These are phyloP conservation scores for Pterocarpus santalinus DNA, from an alignment of 306 rosid genomes.

Conservation along the genomic window DNA sequence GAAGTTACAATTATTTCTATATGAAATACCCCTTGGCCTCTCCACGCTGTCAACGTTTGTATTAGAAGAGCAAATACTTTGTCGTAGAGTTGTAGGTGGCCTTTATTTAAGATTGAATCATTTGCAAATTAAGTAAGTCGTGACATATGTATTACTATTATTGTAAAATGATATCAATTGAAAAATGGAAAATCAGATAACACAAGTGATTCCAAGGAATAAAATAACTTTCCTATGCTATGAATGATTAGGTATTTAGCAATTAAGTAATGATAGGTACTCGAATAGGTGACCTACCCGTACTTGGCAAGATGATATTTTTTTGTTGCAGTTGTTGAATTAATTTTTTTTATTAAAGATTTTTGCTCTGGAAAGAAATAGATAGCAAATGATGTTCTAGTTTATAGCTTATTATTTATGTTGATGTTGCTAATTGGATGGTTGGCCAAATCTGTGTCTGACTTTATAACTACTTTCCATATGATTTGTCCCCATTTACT, in stretches of 20 bases:
- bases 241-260: neutral
- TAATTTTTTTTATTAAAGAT: neutral
- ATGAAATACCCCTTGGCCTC: no score
- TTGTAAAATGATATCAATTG: neutral
- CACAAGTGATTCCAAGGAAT: neutral
- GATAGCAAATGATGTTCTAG: constrained; percentile 4
- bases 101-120: no score
- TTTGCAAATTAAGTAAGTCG: no score
- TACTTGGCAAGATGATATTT: neutral
- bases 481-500: constrained; percentile 25
- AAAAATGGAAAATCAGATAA: neutral
- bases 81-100: no score
- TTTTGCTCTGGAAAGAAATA: neutral
- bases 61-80: no score
- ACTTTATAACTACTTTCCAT: constrained; percentile 45
- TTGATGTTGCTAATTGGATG: constrained; percentile 39
- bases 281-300: neutral
- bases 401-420: constrained; percentile 9
- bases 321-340: constrained; percentile 31
- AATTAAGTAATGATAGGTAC: neutral
- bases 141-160: no score
- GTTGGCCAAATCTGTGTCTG: constrained; percentile 59
- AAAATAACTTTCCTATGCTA: neutral
- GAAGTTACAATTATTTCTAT: no score
- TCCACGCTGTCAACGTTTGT: no score